Conservation (phyloP, 1,139 yeast species). For the Hemisphaericaspora subhashii region DNA sequence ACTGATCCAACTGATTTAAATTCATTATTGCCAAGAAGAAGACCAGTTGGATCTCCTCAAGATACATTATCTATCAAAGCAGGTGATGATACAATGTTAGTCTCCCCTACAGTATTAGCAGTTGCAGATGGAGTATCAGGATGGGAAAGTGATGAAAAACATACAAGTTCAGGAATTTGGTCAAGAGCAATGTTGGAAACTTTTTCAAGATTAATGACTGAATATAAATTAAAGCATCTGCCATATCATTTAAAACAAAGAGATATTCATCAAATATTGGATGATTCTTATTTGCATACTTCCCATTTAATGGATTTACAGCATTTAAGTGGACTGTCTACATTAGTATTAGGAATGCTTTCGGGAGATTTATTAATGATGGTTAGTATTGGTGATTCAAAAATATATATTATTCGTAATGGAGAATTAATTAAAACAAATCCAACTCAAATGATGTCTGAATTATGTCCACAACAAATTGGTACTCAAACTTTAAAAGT, state of each 20-base stretch:
- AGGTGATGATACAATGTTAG: slow-evolving; percentile 65
- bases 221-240: slow-evolving; percentile 41
- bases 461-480: slow-evolving; percentile 55
- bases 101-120: slow-evolving; percentile 54
- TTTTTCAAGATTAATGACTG: slow-evolving; percentile 48
- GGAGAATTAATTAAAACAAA: slow-evolving; percentile 47
- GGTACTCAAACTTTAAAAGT: slow-evolving; percentile 51
- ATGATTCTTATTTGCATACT: slow-evolving; percentile 52
- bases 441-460: slow-evolving; percentile 48
- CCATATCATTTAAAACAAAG: slow-evolving; percentile 46
- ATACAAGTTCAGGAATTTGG: slow-evolving; percentile 52
- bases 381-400: slow-evolving; percentile 58
- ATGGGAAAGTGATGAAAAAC: slow-evolving; percentile 49
- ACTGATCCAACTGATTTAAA: slow-evolving; percentile 51
- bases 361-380: slow-evolving; percentile 49
- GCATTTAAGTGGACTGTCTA: slow-evolving; percentile 51
- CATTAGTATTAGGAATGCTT: slow-evolving; percentile 51
- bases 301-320: slow-evolving; percentile 55
- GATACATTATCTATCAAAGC: slow-evolving; percentile 55
- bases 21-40: slow-evolving; percentile 49
- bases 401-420: slow-evolving; percentile 49
- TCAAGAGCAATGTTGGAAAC: slow-evolving; percentile 58
- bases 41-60: slow-evolving; percentile 54
- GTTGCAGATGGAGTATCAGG: slow-evolving; percentile 66
- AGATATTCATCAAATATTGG: slow-evolving; percentile 49